Evolutionary conservation across 805 yeast species (phyloP).

Genomic region (Metschnikowia arizonensis): DNA sequence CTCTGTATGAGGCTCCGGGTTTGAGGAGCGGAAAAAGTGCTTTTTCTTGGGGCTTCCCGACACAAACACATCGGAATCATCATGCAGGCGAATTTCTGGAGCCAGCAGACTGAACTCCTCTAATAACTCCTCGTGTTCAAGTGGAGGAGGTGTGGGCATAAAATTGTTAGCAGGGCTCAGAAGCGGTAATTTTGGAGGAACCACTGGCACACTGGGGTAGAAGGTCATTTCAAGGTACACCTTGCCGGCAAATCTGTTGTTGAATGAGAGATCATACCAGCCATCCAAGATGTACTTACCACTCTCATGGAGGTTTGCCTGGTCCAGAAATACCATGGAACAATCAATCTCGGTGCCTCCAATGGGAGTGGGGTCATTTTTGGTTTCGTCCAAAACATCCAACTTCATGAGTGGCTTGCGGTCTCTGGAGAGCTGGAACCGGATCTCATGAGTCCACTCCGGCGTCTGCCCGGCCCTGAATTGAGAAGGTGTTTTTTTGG

Average conservation of each 20-base stretch:
- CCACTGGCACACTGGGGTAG: slow-evolving; percentile 55
- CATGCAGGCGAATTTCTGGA: slow-evolving; percentile 8
- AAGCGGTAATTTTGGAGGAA: slow-evolving; percentile 35
- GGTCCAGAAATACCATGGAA: slow-evolving; percentile 55
- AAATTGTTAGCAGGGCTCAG: slow-evolving; percentile 4
- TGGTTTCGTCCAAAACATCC: slow-evolving; percentile 79
- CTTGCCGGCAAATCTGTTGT: slow-evolving; percentile 78
- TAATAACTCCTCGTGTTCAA: slow-evolving; percentile 3
- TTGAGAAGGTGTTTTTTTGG: slow-evolving; percentile 72
- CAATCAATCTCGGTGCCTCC: slow-evolving; percentile 81
- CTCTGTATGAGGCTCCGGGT: slow-evolving; percentile 8
- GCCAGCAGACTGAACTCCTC: slow-evolving; percentile 11
- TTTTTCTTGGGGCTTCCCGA: slow-evolving; percentile 4
- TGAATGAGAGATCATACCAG: slow-evolving; percentile 73
- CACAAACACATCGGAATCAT: slow-evolving; percentile 14
- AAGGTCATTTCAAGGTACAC: slow-evolving; percentile 89
- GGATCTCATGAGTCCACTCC: slow-evolving; percentile 72
- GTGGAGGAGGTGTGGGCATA: slow-evolving; percentile 11
- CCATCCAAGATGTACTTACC: slow-evolving; percentile 72
- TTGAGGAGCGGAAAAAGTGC: slow-evolving; percentile 11
- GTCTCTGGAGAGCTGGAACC: slow-evolving; percentile 63
- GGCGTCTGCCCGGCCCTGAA: slow-evolving; percentile 95
- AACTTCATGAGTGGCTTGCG: slow-evolving; percentile 61
- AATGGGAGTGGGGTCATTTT: slow-evolving; percentile 79
- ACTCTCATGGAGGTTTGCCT: slow-evolving; percentile 45